Conservation (phyloP, 73 alveolate genomes). For the Uronychia binucleata region DNA sequence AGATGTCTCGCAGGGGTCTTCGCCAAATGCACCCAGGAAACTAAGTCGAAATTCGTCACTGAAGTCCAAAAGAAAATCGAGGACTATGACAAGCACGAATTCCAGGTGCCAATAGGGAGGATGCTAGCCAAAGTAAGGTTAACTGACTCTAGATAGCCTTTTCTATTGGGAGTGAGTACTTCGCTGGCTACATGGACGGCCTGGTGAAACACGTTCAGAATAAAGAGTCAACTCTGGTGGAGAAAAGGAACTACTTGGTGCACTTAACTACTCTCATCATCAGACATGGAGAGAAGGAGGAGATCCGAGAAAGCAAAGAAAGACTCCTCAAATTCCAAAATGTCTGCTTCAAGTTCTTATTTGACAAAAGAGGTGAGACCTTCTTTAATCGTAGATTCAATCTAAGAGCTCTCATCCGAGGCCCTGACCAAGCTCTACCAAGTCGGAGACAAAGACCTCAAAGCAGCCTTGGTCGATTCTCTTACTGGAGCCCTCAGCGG, state of each 20-base stretch:
- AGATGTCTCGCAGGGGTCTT: neutral
- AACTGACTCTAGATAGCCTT: neutral
- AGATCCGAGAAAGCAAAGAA: conserved; percentile 15
- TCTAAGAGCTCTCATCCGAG: conserved; percentile 53
- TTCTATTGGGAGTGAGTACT: neutral
- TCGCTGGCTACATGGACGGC: neutral
- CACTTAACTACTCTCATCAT: conserved; percentile 3
- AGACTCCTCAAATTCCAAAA: conserved; percentile 19
- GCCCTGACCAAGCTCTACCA: conserved; percentile 49
- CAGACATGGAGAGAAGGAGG: neutral
- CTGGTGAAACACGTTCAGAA: neutral
- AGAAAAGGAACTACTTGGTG: conserved; percentile 5
- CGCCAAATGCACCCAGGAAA: neutral
- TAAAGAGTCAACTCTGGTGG: conserved; percentile 17
- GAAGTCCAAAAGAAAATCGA: neutral
- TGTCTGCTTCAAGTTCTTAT: conserved; percentile 46
- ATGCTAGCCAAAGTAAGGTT: neutral
- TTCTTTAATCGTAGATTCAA: too few species aligned
- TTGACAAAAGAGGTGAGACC: conserved; percentile 43
- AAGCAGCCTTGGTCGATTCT: conserved; percentile 22
- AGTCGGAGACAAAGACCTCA: conserved; percentile 35
- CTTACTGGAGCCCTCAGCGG: conserved; percentile 47
- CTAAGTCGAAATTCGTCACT: neutral
- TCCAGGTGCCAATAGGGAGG: conserved; percentile 9
- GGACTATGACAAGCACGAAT: conserved; percentile 21